phyloP scores from a whole-genome alignment of 2,329 filamentous ascomycete species.

The Neonectria hederae region DNA sequence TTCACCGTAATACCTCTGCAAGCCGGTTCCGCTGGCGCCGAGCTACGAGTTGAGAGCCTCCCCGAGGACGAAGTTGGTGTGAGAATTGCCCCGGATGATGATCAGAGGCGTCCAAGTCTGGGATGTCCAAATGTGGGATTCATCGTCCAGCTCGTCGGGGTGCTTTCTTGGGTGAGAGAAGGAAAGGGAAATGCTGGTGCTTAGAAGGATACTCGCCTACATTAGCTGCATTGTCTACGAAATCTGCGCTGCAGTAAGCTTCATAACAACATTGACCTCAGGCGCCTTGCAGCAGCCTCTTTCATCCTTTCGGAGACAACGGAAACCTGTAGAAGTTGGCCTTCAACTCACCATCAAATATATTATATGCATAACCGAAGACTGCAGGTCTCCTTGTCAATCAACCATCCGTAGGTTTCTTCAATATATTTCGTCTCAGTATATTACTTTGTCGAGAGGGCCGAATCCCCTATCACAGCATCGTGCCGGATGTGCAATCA shows the following conservation, averaged over 20 bases:
- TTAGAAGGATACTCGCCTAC: no score
- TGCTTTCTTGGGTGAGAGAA: neutral
- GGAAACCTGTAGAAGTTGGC: neutral
- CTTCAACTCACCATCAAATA: neutral
- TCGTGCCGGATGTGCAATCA: neutral
- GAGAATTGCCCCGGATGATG: neutral
- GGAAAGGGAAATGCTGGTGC: no score
- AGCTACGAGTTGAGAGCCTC: slow-evolving; percentile 5
- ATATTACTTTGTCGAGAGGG: neutral
- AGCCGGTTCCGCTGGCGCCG: neutral
- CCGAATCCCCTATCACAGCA: neutral
- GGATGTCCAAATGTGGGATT: no score
- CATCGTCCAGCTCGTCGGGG: neutral
- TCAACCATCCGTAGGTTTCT: neutral
- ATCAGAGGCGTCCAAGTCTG: no score
- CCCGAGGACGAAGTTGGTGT: slow-evolving; percentile 6
- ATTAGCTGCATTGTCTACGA: neutral
- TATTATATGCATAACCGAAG: neutral
- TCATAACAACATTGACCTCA: neutral
- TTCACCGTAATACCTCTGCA: neutral
- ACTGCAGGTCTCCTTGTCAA: neutral
- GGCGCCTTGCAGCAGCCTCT: neutral
- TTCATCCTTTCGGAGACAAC: neutral
- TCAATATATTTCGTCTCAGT: neutral
- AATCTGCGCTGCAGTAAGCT: neutral